Base-by-base conservation (phyloP, 495 filamentous ascomycete species). In the Stereocaulon alpinum region DNA sequence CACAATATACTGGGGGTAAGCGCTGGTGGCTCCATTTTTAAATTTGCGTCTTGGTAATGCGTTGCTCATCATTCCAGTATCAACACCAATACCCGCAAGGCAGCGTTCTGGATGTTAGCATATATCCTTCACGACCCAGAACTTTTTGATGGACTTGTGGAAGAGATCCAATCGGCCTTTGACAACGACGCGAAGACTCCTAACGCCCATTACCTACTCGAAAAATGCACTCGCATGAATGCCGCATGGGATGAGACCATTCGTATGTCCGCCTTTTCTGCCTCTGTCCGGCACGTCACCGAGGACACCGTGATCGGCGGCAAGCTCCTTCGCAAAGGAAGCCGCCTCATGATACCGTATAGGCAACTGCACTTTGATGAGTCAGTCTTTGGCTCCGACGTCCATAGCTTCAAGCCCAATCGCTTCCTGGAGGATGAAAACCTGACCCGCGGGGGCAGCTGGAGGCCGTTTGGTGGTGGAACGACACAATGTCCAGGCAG, bases 391-490 rank as follows among this genome's bases (percentile, higher is more conserved):
- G 68, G 66, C 22, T 11, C 40, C 29, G 43, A 68, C 47, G 56
- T 61, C 12, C 20, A 56, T 17, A 10, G 53, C 7, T 68, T 69
- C 62, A 50, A 68, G n/a, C 45, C 63, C 14, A 60, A 62, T 12
- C 45, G 68, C 14, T 71, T 71, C 56, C 27, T 71, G 5, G 47
- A 57, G 15, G 20, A 64, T n/a, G 56, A 60, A 29, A 41, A 54
- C n/a, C 34, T 69, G 1, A 53, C 32, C 10, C 44, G 47, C 24
- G 55, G 55, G 34, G 34, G 56, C 6, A 61, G 56, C 27, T 70
- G 55, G 42, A 42, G 59, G 55, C 76, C 76, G 0, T 79, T 70
- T 58, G 73, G 73, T 0, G 75, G 73, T 14, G 74, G 73, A 3
- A 55, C 55, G 10, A 68, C 68, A 12, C 69, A 70, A 17, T 78